Base-by-base conservation (phyloP, 306 rosid genomes). In the Pyrus communis region DNA sequence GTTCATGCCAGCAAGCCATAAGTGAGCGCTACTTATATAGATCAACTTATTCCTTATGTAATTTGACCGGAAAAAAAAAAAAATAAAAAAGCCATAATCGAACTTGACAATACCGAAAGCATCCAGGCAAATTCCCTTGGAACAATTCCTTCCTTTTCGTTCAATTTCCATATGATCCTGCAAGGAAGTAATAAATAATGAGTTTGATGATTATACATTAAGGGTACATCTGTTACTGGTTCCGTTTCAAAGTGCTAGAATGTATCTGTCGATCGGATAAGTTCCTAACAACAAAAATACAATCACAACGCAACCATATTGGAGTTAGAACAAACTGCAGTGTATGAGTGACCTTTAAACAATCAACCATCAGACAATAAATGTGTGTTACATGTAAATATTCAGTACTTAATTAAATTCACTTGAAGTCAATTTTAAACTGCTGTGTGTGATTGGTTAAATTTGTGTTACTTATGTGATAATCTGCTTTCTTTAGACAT, bases 81-180 rank as follows among this genome's bases (percentile, higher is more conserved):
- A 30, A 30, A 30, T 3, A 38, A 38, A 38, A 25, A 42, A 28
- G 12, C 38, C n/a, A 55, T 60, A 58, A 38, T 59, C 52, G 38
- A 67, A 52, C 38, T 27, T 28, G 28, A 49, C 55, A 49, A 17
- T 49, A 49, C 51, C 23, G 15, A 66, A 66, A 71, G 59, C 78
- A 55, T 71, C 78, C 67, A 71, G 67, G 63, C 28, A 65, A 25
- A 18, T 55, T 35, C 9, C 23, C 46, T 42, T 21, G 33, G 12
- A 28, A 27, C 49, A 45, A 19, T 31, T 68, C 69, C 69, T 66
- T 46, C 65, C 71, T 71, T 14, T 71, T 43, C 30, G 31, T 66
- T 76, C 74, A 81, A 71, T 71, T 52, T 60, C 70, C 71, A 71
- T 65, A 69, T 64, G 74, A 81, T 51, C 81, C 85, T 82, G 75